Conservation (phyloP, 768 basidiomycete genomes). For the Mycena vulgaris region DNA sequence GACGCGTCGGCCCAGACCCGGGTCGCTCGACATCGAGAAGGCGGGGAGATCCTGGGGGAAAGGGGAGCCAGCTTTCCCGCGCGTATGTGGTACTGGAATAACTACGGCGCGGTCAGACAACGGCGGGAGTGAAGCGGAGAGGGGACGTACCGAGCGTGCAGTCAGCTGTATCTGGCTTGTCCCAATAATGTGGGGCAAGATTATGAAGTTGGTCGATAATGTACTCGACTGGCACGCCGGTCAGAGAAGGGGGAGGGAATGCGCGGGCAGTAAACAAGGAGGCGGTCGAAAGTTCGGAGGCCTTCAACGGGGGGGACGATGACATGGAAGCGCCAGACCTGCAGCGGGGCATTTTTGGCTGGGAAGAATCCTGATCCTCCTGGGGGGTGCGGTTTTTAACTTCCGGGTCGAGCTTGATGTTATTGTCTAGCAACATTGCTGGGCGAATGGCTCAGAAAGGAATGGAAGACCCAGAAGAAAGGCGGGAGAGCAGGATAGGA, state of each 20-base stretch:
- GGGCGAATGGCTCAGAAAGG: constrained; percentile 23
- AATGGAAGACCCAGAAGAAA: constrained; percentile 16
- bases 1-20: constrained; percentile 63
- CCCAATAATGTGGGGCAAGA: constrained; percentile 81
- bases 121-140: neutral
- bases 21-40: constrained; percentile 51
- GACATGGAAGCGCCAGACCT: constrained; percentile 36
- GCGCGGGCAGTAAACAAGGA: constrained; percentile 68
- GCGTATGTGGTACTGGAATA: constrained; percentile 64
- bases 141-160: constrained; percentile 77
- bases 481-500: constrained; percentile 24
- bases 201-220: constrained; percentile 78
- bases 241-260: constrained; percentile 76
- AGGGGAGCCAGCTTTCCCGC: constrained; percentile 48
- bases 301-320: constrained; percentile 30
- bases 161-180: constrained; percentile 81
- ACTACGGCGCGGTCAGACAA: constrained; percentile 51
- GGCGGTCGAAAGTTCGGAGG: constrained; percentile 34
- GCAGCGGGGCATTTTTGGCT: constrained; percentile 40
- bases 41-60: constrained; percentile 46
- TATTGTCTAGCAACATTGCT: constrained; percentile 33
- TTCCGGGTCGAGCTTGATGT: constrained; percentile 11
- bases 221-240: constrained; percentile 79
- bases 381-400: constrained; percentile 25
- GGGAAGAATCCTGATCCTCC: constrained; percentile 25